Evolutionary conservation across 768 basidiomycete species (phyloP).

Genomic region (Leccinum longicurvipes): DNA sequence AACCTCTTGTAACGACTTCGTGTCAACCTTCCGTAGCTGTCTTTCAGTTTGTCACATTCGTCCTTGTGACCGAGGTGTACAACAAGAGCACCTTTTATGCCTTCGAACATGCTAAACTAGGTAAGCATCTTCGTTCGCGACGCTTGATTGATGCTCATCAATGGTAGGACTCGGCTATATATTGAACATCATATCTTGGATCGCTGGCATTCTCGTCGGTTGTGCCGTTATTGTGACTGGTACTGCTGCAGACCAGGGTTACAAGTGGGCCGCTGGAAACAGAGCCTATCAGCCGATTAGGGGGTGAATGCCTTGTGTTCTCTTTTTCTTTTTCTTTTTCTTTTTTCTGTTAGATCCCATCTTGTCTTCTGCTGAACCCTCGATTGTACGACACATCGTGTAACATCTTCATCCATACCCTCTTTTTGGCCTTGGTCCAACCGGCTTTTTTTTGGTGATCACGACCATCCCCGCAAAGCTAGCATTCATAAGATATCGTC

Average conservation of each 20-base stretch:
- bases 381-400: background rate
- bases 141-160: conserved; percentile 1
- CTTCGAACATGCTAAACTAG: conserved; percentile 58
- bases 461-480: background rate
- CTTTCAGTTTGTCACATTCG: conserved; percentile 60
- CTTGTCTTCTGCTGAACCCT: background rate
- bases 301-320: conserved; percentile 10
- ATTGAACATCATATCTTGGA: conserved; percentile 61
- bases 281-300: conserved; percentile 51
- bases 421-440: background rate
- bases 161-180: conserved; percentile 57
- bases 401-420: conserved; percentile 8
- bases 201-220: conserved; percentile 49
- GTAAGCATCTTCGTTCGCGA: conserved; percentile 36
- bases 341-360: background rate
- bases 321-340: background rate
- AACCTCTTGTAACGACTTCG: background rate
- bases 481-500: background rate
- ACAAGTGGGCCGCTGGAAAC: conserved; percentile 76
- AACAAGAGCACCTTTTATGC: conserved; percentile 41
- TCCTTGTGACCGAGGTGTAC: conserved; percentile 61
- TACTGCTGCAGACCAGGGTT: conserved; percentile 42
- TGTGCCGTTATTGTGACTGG: conserved; percentile 60
- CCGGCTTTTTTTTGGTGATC: background rate
- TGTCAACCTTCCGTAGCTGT: conserved; percentile 36